A percentile compares a stretch with the other conserved stretches of the same genome.
Conservation (phyloP, 768 basidiomycete species). For the Boletus tomentosulus region DNA sequence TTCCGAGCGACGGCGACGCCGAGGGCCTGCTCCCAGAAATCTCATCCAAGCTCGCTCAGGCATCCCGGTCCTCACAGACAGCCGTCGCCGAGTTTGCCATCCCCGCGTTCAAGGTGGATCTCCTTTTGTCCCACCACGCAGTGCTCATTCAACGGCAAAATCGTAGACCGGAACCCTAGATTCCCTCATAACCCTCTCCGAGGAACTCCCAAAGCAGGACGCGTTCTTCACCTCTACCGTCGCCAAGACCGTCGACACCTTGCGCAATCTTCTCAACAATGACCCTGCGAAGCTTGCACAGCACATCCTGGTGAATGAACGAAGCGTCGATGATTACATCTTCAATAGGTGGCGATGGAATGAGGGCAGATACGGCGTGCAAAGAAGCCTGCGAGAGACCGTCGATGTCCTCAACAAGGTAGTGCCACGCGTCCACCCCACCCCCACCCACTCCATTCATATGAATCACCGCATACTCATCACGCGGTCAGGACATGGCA, state of each 20-base stretch:
- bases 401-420: conserved; percentile 86
- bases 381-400: conserved; percentile 78
- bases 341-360: conserved; percentile 92
- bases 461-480: conserved; percentile 18
- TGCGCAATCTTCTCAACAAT: conserved; percentile 87
- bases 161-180: conserved; percentile 91
- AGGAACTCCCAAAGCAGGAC: conserved; percentile 91
- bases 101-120: conserved; percentile 84
- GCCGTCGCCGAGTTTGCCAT: conserved; percentile 65
- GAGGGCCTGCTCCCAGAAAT: conserved; percentile 70
- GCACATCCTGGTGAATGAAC: conserved; percentile 78
- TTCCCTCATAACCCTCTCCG: conserved; percentile 80
- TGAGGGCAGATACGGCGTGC: conserved; percentile 81
- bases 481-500: conserved; percentile 66
- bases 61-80: conserved; percentile 46
- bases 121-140: not conserved
- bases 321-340: conserved; percentile 72
- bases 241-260: conserved; percentile 90
- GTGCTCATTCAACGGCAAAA: conserved; percentile 7
- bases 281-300: conserved; percentile 72
- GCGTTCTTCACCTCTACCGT: conserved; percentile 79
- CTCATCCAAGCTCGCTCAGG: conserved; percentile 53
- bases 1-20: conserved; percentile 83
- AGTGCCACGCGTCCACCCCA: conserved; percentile 18
- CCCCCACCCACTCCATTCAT: conserved; percentile 17